Evolutionary conservation across 768 basidiomycete species (phyloP).

Genomic region (Clavulina sp.): DNA sequence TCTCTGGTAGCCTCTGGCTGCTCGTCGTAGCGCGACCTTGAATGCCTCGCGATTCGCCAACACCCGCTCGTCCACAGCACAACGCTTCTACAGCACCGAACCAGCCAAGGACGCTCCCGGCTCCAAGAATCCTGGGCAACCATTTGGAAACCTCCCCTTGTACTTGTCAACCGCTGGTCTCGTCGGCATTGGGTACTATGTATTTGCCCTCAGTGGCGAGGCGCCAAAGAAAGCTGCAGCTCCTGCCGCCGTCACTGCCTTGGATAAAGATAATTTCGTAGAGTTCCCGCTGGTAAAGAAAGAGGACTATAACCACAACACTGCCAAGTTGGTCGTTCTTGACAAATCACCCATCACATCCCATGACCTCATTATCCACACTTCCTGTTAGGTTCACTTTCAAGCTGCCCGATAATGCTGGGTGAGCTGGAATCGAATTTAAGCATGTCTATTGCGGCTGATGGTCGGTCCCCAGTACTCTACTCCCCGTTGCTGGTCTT

Average conservation of each 20-base stretch:
- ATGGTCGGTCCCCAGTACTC: too few species aligned
- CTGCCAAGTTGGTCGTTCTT: constrained; percentile 38
- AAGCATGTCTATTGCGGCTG: too few species aligned
- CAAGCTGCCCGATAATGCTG: constrained; percentile 58
- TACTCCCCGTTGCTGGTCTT: constrained; percentile 63
- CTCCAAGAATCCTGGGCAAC: not conserved
- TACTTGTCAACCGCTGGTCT: constrained; percentile 7
- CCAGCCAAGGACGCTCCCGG: not conserved
- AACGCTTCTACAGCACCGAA: too few species aligned
- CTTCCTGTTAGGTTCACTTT: constrained; percentile 47
- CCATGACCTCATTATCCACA: too few species aligned
- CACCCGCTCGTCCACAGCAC: too few species aligned
- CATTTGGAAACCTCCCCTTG: constrained; percentile 3
- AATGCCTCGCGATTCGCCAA: too few species aligned
- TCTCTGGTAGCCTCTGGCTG: too few species aligned
- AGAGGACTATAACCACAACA: constrained; percentile 80
- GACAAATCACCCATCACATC: not conserved
- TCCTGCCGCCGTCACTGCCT: constrained; percentile 2
- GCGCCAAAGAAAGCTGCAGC: not conserved
- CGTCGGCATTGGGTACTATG: constrained; percentile 5
- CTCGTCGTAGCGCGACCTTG: too few species aligned
- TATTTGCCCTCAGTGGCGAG: not conserved
- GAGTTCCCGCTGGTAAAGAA: constrained; percentile 67
- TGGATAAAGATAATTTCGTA: constrained; percentile 57
- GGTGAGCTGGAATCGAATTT: too few species aligned